These are phyloP conservation scores for Coemansia sp. DNA, from an alignment of 192 early-diverging fungal species.

Conservation along the genomic window DNA sequence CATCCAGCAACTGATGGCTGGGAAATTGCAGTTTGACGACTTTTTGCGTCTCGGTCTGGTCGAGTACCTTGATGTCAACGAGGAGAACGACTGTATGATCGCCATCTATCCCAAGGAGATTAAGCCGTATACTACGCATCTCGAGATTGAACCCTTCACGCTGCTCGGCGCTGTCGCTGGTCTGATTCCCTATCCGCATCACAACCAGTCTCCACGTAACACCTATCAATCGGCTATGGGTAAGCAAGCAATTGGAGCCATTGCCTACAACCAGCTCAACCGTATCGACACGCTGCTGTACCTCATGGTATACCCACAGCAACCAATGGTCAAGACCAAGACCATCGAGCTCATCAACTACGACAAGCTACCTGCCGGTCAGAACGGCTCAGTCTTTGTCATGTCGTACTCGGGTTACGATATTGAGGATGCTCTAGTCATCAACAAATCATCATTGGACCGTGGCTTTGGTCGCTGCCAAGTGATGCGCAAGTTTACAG, in stretches of 20 bases:
- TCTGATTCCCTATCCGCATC: slow-evolving; percentile 96
- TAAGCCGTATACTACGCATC: slow-evolving; percentile 81
- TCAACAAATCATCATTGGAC: slow-evolving; percentile 92
- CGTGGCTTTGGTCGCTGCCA: slow-evolving; percentile 96
- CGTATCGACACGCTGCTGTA: slow-evolving; percentile 95
- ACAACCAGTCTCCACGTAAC: slow-evolving; percentile 98
- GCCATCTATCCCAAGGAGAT: slow-evolving; percentile 87
- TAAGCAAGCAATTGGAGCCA: slow-evolving; percentile 97
- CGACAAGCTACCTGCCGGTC: slow-evolving; percentile 85
- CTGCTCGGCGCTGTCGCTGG: slow-evolving; percentile 96
- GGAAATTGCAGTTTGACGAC: slow-evolving; percentile 79
- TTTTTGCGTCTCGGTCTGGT: slow-evolving; percentile 85
- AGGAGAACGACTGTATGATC: slow-evolving; percentile 95
- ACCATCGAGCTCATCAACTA: slow-evolving; percentile 97
- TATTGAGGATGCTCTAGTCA: slow-evolving; percentile 96
- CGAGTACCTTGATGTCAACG: slow-evolving; percentile 96
- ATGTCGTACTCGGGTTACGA: slow-evolving; percentile 98
- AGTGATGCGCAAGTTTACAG: slow-evolving; percentile 84
- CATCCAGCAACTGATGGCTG: slow-evolving; percentile 57
- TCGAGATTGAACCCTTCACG: slow-evolving; percentile 96
- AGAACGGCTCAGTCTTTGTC: slow-evolving; percentile 91
- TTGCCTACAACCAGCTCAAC: slow-evolving; percentile 91
- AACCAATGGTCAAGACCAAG: slow-evolving; percentile 97
- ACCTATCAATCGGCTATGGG: slow-evolving; percentile 99
- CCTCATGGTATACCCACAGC: slow-evolving; percentile 93